Base-by-base conservation (phyloP, 495 filamentous ascomycete genomes). In the Rhizodiscina lignyota region DNA sequence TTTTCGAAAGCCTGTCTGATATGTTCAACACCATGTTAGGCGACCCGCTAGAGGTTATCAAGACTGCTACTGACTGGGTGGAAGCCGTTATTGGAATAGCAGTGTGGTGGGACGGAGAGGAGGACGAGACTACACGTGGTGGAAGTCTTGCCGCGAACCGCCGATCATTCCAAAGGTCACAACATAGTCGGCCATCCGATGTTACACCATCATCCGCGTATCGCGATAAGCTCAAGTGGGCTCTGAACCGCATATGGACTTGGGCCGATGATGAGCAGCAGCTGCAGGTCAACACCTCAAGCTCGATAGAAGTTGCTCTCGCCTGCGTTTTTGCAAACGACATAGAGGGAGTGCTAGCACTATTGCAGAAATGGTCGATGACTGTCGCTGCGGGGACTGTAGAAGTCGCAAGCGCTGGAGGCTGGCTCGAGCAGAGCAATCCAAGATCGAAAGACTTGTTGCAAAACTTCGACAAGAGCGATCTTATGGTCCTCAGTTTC, bases 31-130 rank as follows among this genome's bases (percentile, higher is more conserved):
- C 84, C 23, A 55, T 89, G 5, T 68, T 83, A 2, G 85, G 86
- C 16, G 66, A 74, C 30, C 55, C 67, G 8, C 58, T 65, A 6
- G 73, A 81, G 10, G 81, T 92, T 41, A 60, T 85, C 23, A 64
- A 67, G 21, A 59, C 66, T 31, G 63, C 83, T 6, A 67, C 79
- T 44, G 83, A 89, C 52, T 94, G 84, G 85, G 65, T 84, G 30
- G 86, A 94, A 55, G 83, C 83, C 0, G 77, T 78, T 1, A 55
- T 91, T 32, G 77, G 72, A 3, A 55, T 92, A 30, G 77, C 83
- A 6, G 73, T 75, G 0, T 94, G 85, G 85, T 91, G 84, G 83
- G 74, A 84, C 51, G 80, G 85, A 23, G 68, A 79, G 12, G 73
- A 75, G 35, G 65, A 76, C 13, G 60, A 64, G 41, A 18, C 41